A percentile compares a stretch with the other conserved stretches of the same genome.
These are phyloP conservation scores for Fraxinus ornus DNA, from an alignment of 305 asterid genomes.

Conservation along the genomic window DNA sequence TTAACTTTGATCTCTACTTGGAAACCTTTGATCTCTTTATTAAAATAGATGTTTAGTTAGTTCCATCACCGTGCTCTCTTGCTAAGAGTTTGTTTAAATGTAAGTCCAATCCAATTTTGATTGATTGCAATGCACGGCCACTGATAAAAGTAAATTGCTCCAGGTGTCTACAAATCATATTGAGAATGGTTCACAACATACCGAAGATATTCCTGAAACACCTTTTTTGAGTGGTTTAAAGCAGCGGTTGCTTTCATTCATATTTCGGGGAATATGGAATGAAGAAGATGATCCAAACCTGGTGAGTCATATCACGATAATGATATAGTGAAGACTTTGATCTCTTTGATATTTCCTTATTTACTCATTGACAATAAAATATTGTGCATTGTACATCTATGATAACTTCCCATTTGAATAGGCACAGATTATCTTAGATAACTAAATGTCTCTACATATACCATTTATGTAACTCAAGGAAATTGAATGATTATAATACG, in stretches of 20 bases:
- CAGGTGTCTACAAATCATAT: slow-evolving; percentile 35
- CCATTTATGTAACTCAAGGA: background rate
- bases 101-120: slow-evolving; percentile 26
- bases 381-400: background rate
- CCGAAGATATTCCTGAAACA: slow-evolving; percentile 41
- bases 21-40: slow-evolving; percentile 5
- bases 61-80: background rate
- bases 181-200: slow-evolving; percentile 48
- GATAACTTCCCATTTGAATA: background rate
- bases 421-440: background rate
- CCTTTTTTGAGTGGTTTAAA: slow-evolving; percentile 75
- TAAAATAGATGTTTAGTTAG: background rate
- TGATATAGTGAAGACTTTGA: slow-evolving; percentile 7
- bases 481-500: background rate
- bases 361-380: background rate
- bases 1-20: slow-evolving; percentile 1
- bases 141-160: slow-evolving; percentile 44
- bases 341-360: background rate
- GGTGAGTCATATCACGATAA: slow-evolving; percentile 46
- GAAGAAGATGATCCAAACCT: slow-evolving; percentile 76
- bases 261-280: slow-evolving; percentile 85
- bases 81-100: slow-evolving; percentile 4
- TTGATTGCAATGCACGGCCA: slow-evolving; percentile 41
- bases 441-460: background rate
- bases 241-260: slow-evolving; percentile 89